Percentiles rank a stretch among this genome's conserved stretches.
Conservation (phyloP, 1,284 basidiomycete species). For the Grifola frondosa region DNA sequence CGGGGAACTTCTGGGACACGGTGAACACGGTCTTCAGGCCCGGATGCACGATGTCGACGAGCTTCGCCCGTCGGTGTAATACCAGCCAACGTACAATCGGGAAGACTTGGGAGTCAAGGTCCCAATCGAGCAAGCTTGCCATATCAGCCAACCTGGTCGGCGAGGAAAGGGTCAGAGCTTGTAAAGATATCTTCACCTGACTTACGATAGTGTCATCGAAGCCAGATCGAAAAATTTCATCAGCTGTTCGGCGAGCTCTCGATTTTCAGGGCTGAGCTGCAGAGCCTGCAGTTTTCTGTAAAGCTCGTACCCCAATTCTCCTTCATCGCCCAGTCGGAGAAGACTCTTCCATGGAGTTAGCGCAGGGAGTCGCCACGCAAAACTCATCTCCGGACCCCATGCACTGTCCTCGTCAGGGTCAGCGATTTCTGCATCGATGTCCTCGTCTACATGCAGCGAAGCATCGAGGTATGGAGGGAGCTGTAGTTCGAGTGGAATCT, state of each 20-base stretch:
- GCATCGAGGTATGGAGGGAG: slow-evolving; percentile 77
- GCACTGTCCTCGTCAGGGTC: slow-evolving; percentile 47
- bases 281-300: slow-evolving; percentile 60
- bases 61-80: slow-evolving; percentile 84
- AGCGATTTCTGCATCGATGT: slow-evolving; percentile 40
- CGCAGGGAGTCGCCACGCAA: slow-evolving; percentile 70
- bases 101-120: slow-evolving; percentile 83
- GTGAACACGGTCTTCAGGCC: slow-evolving; percentile 84
- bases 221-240: slow-evolving; percentile 68
- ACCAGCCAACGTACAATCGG: slow-evolving; percentile 90
- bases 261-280: slow-evolving; percentile 63
- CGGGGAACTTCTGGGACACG: slow-evolving; percentile 64
- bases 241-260: slow-evolving; percentile 65
- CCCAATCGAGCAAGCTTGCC: slow-evolving; percentile 82
- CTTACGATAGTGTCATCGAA: slow-evolving; percentile 64
- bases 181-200: too few relatives aligned
- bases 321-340: slow-evolving; percentile 68
- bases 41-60: slow-evolving; percentile 84
- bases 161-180: too few relatives aligned
- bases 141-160: slow-evolving; percentile 85
- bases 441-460: slow-evolving; percentile 60
- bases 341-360: slow-evolving; percentile 94
- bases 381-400: slow-evolving; percentile 69
- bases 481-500: slow-evolving; percentile 77
- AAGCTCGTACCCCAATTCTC: slow-evolving; percentile 52